phyloP scores from a whole-genome alignment of 371 early-diverging fungal genomes.

The Parasitella parasitica region DNA sequence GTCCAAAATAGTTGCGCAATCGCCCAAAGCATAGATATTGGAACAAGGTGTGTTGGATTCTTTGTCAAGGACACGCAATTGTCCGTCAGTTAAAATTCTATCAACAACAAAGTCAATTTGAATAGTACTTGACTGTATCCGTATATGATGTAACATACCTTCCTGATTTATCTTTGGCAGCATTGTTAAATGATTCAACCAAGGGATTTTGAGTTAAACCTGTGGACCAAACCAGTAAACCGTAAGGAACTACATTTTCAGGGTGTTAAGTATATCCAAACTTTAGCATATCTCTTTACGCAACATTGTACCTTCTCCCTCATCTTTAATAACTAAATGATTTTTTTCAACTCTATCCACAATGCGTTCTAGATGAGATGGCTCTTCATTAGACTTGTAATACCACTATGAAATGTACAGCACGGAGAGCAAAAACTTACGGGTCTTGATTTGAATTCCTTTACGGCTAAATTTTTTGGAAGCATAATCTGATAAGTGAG shows the following conservation, averaged over 20 bases:
- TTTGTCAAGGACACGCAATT: slow-evolving; percentile 59
- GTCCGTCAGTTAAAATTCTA: slow-evolving; percentile 65
- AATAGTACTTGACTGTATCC: no score
- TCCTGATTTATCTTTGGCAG: slow-evolving; percentile 36
- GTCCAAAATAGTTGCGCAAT: slow-evolving; percentile 73
- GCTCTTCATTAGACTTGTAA: not conserved
- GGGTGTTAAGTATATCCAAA: not conserved
- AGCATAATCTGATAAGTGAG: slow-evolving; percentile 66
- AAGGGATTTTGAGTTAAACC: slow-evolving; percentile 70
- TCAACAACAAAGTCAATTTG: no score
- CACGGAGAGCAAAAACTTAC: not conserved
- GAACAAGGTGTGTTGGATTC: slow-evolving; percentile 37
- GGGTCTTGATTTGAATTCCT: slow-evolving; percentile 68
- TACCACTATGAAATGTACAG: no score
- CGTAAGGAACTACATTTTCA: slow-evolving; percentile 39
- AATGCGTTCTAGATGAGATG: slow-evolving; percentile 6
- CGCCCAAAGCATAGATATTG: slow-evolving; percentile 75
- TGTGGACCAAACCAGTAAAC: slow-evolving; percentile 73
- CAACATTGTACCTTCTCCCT: slow-evolving; percentile 32
- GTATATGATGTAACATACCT: no score
- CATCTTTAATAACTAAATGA: slow-evolving; percentile 46
- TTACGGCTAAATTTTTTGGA: slow-evolving; percentile 64
- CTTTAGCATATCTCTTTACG: not conserved
- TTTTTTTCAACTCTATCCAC: slow-evolving; percentile 56
- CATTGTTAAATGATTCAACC: slow-evolving; percentile 46